These are phyloP conservation scores for Ophiobolus disseminans DNA, from an alignment of 2,329 filamentous ascomycete genomes.

Conservation along the genomic window DNA sequence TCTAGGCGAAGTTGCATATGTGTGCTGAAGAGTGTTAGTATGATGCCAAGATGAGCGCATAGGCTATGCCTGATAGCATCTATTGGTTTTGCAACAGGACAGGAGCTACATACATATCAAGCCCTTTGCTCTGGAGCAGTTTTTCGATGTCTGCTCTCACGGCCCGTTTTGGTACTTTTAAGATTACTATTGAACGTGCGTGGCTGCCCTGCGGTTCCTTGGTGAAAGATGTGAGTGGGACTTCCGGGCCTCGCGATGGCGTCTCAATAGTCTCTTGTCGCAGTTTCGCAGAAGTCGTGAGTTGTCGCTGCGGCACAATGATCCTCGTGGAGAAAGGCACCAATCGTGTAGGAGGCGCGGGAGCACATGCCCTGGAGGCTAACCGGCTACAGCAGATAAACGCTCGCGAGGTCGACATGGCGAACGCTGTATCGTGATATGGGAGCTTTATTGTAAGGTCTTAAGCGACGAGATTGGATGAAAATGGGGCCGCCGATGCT, in stretches of 20 bases:
- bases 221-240: too few relatives aligned
- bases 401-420: too few relatives aligned
- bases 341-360: too few relatives aligned
- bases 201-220: background rate
- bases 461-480: too few relatives aligned
- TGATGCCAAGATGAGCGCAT: conserved; percentile 4
- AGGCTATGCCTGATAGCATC: too few relatives aligned
- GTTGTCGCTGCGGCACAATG: background rate
- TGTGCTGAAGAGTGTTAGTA: conserved; percentile 21
- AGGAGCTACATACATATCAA: conserved; percentile 25
- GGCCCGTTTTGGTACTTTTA: background rate
- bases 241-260: background rate
- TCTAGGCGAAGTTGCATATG: conserved; percentile 24
- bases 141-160: background rate
- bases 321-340: background rate
- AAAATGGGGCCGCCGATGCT: too few relatives aligned
- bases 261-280: background rate
- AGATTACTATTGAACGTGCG: background rate
- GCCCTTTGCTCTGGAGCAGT: conserved; percentile 13
- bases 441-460: too few relatives aligned
- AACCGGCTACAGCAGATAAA: too few relatives aligned
- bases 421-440: too few relatives aligned
- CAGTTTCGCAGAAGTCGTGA: background rate
- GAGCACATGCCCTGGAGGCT: too few relatives aligned
- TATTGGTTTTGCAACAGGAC: too few relatives aligned